Percentiles rank a stretch among this genome's conserved stretches.
phyloP scores from a whole-genome alignment of 2,329 filamentous ascomycete species.

The Phoma sp. region DNA sequence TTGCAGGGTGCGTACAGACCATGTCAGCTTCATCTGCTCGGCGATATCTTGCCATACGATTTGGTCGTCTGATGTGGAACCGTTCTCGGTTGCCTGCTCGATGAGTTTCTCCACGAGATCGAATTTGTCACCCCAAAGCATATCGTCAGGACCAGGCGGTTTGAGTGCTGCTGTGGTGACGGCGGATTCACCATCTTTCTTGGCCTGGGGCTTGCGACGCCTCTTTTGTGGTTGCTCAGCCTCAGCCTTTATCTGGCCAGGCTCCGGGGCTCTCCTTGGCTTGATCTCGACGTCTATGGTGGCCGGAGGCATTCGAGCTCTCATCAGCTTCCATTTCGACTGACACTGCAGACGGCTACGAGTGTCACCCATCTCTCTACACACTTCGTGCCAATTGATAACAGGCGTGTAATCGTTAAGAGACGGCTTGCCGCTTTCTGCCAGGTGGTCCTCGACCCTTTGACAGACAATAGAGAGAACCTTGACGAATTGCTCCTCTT shows the following conservation, averaged over 20 bases:
- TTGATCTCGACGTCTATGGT: slow-evolving; percentile 23
- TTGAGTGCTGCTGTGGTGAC: background rate
- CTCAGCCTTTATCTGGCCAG: background rate
- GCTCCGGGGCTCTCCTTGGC: slow-evolving; percentile 6
- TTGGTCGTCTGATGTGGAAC: slow-evolving; percentile 37
- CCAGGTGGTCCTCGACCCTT: slow-evolving; percentile 52
- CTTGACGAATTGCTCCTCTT: slow-evolving; percentile 63
- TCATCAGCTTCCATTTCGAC: slow-evolving; percentile 66
- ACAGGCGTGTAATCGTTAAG: slow-evolving; percentile 55
- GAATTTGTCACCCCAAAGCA: slow-evolving; percentile 53
- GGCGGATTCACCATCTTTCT: background rate
- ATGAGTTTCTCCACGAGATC: slow-evolving; percentile 50
- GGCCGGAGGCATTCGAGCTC: slow-evolving; percentile 15
- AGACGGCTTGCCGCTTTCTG: slow-evolving; percentile 22
- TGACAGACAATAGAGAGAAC: slow-evolving; percentile 62
- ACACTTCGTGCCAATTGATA: slow-evolving; percentile 72
- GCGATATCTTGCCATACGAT: slow-evolving; percentile 42
- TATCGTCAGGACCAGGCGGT: slow-evolving; percentile 32
- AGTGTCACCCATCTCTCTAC: slow-evolving; percentile 66
- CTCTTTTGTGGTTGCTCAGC: background rate
- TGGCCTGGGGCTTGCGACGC: background rate
- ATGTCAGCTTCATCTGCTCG: slow-evolving; percentile 9
- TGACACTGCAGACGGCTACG: slow-evolving; percentile 73
- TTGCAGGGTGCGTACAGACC: slow-evolving; percentile 34
- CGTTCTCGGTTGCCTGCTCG: slow-evolving; percentile 3